Conservation (phyloP, 192 early-diverging fungal genomes). For the Coemansia sp. region DNA sequence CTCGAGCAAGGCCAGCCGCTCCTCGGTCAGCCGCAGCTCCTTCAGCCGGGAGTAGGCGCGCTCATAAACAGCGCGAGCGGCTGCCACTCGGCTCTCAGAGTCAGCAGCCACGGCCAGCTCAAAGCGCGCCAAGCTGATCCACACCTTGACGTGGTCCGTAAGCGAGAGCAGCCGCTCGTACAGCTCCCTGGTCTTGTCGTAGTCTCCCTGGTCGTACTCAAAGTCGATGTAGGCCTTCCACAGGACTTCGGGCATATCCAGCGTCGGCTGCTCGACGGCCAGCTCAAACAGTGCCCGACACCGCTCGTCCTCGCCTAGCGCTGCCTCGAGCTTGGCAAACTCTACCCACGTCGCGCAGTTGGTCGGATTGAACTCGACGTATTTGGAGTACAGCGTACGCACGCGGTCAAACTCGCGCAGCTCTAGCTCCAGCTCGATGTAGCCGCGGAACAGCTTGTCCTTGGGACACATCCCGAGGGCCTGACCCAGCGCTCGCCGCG, state of each 20-base stretch:
- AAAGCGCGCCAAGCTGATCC: constrained; percentile 93
- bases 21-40: constrained; percentile 76
- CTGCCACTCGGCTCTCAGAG: constrained; percentile 16
- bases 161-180: constrained; percentile 86
- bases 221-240: constrained; percentile 99
- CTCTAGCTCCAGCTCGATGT: constrained; percentile 94
- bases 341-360: constrained; percentile 97
- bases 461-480: constrained; percentile 92
- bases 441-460: constrained; percentile 91
- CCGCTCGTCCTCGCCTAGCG: constrained; percentile 85
- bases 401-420: constrained; percentile 95
- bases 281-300: constrained; percentile 89
- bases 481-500: constrained; percentile 80
- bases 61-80: constrained; percentile 77
- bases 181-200: constrained; percentile 70
- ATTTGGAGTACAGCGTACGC: constrained; percentile 88
- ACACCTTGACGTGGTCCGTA: constrained; percentile 97
- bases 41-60: constrained; percentile 74
- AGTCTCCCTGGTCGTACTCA: constrained; percentile 85
- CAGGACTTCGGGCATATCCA: constrained; percentile 98
- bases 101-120: constrained; percentile 64
- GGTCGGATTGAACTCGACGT: constrained; percentile 83
- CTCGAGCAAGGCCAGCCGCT: constrained; percentile 74
- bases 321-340: constrained; percentile 88
- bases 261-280: constrained; percentile 81